These are phyloP conservation scores for Hypoxylon sp. DNA, from an alignment of 2,329 filamentous ascomycete species.

Conservation along the genomic window DNA sequence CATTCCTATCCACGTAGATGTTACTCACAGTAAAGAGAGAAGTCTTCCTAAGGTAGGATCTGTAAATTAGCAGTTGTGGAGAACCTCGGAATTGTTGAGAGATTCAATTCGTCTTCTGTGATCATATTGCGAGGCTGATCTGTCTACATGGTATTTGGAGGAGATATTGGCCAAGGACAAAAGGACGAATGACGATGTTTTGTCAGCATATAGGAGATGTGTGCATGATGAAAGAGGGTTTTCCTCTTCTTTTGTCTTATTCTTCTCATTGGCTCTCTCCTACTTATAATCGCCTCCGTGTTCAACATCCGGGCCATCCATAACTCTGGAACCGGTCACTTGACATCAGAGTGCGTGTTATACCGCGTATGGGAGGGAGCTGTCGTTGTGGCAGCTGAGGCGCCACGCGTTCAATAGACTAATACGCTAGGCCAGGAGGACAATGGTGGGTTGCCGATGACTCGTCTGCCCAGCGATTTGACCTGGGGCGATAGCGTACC, in stretches of 20 bases:
- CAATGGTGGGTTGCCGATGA: conserved; percentile 12
- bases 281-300: background rate
- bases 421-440: conserved; percentile 12
- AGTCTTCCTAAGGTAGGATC: too few relatives aligned
- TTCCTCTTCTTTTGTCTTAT: background rate
- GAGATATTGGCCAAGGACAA: background rate
- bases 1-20: background rate
- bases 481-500: background rate
- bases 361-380: conserved; percentile 4
- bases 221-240: too few relatives aligned
- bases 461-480: conserved; percentile 12
- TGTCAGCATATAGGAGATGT: conserved; percentile 21
- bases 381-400: conserved; percentile 14
- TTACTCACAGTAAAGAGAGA: background rate
- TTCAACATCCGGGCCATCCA: background rate
- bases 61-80: too few relatives aligned
- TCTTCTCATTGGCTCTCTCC: background rate
- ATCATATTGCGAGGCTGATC: background rate
- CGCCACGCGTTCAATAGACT: conserved; percentile 29
- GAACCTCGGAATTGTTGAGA: too few relatives aligned
- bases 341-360: conserved; percentile 18
- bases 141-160: background rate
- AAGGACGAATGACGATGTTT: conserved; percentile 9
- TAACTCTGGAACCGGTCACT: conserved; percentile 2
- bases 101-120: background rate